Base-by-base conservation (phyloP, 1,284 basidiomycete genomes). In the Trichosporon ovoides region DNA sequence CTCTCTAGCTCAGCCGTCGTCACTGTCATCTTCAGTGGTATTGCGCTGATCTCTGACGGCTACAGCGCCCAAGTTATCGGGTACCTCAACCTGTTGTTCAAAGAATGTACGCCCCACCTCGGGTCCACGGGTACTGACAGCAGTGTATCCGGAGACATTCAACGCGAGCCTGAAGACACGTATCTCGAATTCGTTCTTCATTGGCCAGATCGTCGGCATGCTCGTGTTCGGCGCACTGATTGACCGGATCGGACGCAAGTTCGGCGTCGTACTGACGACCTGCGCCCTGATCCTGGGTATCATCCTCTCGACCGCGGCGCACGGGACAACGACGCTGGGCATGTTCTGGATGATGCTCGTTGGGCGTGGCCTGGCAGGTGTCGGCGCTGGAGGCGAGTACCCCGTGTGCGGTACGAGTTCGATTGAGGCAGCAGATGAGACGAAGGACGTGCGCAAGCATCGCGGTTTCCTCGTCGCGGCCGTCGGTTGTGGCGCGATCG, bases 261-360 rank as follows among this genome's bases (percentile, higher is more conserved):
- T 82, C 20, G 87, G 86, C 10, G 81, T 89, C 53, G 83, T 89
- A 18, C 70, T 81, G 33, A 88, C 88, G 3, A 90, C 88, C 0
- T 66, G 83, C 33, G 70, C 87, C 33, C 88, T 90, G 61, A 84
- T 87, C 51, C 55, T 88, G 35, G 88, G 88, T 34, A 84, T 85
- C 16, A 86, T 82, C 31, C 80, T 90, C 36, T 83, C 82, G 9
- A 88, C 88, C 2, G 87, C 85, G 6, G 85, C 88, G 13, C 82
- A 85, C 65, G 87, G 85, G 2, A 79, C 54, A 65, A 78, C 67
- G 63, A 56, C 56, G 62, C 22, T 55, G 1, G 86, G 85, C 24
- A 77, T 89, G 48, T 87, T 89, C 68, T 90, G 88, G 88, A 87
- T 86, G 74, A 54, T 70, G 53, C 87, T 87, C 0, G 76, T 89